Conservation (phyloP, 768 basidiomycete species). For the Mycena maculata region DNA sequence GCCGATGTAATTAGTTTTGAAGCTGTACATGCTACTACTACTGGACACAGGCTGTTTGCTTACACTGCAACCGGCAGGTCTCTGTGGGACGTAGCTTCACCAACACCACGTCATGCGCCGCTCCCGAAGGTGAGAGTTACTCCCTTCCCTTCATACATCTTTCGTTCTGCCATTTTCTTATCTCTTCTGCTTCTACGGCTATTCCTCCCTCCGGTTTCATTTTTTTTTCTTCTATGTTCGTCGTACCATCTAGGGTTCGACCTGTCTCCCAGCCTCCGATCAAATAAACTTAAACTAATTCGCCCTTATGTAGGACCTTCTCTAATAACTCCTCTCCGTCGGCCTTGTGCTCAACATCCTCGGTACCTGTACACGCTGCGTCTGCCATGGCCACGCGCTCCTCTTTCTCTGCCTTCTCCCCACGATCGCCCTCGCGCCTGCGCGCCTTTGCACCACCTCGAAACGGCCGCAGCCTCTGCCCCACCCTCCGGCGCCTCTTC, state of each 20-base stretch:
- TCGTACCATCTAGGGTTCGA: no score
- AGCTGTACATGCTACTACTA: no score
- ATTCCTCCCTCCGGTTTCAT: background rate
- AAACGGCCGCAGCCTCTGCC: slow-evolving; percentile 39
- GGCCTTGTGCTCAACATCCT: slow-evolving; percentile 35
- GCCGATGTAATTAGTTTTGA: no score
- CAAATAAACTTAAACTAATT: background rate
- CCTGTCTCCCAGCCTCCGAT: no score
- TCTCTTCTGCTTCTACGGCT: slow-evolving; percentile 2
- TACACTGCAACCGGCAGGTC: no score
- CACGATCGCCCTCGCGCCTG: slow-evolving; percentile 45
- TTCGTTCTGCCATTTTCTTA: slow-evolving; percentile 9
- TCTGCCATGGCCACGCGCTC: slow-evolving; percentile 38
- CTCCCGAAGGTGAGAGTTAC: no score
- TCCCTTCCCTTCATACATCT: background rate
- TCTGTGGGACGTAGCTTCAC: no score
- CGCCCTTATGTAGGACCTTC: slow-evolving; percentile 25
- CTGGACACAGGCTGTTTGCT: no score
- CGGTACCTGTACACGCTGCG: slow-evolving; percentile 17
- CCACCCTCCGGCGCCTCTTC: slow-evolving; percentile 40
- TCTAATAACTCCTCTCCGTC: slow-evolving; percentile 46
- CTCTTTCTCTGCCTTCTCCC: slow-evolving; percentile 39
- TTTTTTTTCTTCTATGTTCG: no score
- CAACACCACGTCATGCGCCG: no score
- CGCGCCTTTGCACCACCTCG: slow-evolving; percentile 31